A percentile compares a stretch with the other conserved stretches of the same genome.
phyloP scores from a whole-genome alignment of 441 rosid genomes.

The Theobroma grandiflorum region DNA sequence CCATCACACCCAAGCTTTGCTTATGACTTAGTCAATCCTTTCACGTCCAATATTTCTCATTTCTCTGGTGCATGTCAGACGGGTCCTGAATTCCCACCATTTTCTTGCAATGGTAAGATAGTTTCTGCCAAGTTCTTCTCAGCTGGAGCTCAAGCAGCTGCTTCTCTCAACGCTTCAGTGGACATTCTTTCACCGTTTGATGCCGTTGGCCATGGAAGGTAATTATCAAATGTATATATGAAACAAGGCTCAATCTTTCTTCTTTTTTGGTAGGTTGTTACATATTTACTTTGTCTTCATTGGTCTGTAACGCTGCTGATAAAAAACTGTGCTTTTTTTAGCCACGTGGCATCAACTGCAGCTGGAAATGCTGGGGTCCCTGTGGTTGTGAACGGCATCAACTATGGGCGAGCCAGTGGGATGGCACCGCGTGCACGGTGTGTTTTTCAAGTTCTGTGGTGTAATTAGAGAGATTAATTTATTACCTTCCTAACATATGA shows the following conservation, averaged over 20 bases:
- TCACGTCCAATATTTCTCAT: slow-evolving; percentile 48
- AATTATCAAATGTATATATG: not conserved
- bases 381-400: slow-evolving; percentile 59
- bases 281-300: not conserved
- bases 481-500: not conserved
- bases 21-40: slow-evolving; percentile 45
- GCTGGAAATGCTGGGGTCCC: slow-evolving; percentile 74
- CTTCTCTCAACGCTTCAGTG: slow-evolving; percentile 60
- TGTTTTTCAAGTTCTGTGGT: not conserved
- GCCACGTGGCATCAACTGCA: slow-evolving; percentile 74
- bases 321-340: slow-evolving; percentile 29
- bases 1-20: slow-evolving; percentile 86
- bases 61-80: slow-evolving; percentile 80
- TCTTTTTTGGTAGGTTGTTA: not conserved
- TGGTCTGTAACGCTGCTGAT: not conserved
- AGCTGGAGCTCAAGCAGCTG: slow-evolving; percentile 76
- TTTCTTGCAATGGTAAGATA: slow-evolving; percentile 85
- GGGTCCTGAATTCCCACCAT: slow-evolving; percentile 68
- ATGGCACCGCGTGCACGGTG: slow-evolving; percentile 79
- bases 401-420: slow-evolving; percentile 69
- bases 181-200: slow-evolving; percentile 88
- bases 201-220: slow-evolving; percentile 93
- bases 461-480: too few species aligned
- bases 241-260: not conserved
- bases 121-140: slow-evolving; percentile 81